Evolutionary conservation across 306 rosid species (phyloP).

Genomic region (Acmispon strigosus): DNA sequence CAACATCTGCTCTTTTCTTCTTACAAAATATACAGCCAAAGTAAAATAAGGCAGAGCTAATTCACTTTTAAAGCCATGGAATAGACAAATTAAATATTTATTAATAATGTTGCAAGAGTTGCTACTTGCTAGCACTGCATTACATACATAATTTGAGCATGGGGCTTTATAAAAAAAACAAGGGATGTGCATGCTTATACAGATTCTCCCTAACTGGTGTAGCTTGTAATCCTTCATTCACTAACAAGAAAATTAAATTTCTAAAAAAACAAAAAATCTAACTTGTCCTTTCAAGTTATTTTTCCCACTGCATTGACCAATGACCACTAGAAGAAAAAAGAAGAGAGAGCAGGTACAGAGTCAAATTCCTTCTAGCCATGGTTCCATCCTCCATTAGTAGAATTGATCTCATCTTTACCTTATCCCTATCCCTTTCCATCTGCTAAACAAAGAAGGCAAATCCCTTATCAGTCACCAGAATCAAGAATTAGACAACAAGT

Average conservation of each 20-base stretch:
- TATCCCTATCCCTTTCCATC: conserved; percentile 63
- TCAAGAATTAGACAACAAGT: not conserved
- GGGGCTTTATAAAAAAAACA: conserved; percentile 31
- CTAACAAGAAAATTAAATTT: conserved; percentile 40
- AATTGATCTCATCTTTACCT: conserved; percentile 18
- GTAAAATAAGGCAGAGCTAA: not conserved
- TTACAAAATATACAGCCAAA: not conserved
- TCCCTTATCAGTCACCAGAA: not conserved
- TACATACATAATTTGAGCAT: conserved; percentile 16
- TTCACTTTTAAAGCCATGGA: not conserved
- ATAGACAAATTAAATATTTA: not conserved
- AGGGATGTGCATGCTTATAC: conserved; percentile 17
- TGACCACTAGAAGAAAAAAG: conserved; percentile 10
- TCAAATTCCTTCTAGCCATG: conserved; percentile 39
- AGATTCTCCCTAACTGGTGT: conserved; percentile 29
- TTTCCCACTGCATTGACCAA: conserved; percentile 47
- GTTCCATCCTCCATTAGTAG: conserved; percentile 16
- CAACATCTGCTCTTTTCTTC: not conserved
- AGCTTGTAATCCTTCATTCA: conserved; percentile 33
- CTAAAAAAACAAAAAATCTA: conserved; percentile 32
- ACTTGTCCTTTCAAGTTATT: conserved; percentile 37
- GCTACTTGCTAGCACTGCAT: not conserved
- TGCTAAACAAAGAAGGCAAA: conserved; percentile 32
- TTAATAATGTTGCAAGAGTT: not conserved
- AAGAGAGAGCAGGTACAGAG: not conserved